A percentile compares a stretch with the other conserved stretches of the same genome.
These are phyloP conservation scores for Penicillium cosmopolitanum DNA, from an alignment of 495 filamentous ascomycete species.

Conservation along the genomic window DNA sequence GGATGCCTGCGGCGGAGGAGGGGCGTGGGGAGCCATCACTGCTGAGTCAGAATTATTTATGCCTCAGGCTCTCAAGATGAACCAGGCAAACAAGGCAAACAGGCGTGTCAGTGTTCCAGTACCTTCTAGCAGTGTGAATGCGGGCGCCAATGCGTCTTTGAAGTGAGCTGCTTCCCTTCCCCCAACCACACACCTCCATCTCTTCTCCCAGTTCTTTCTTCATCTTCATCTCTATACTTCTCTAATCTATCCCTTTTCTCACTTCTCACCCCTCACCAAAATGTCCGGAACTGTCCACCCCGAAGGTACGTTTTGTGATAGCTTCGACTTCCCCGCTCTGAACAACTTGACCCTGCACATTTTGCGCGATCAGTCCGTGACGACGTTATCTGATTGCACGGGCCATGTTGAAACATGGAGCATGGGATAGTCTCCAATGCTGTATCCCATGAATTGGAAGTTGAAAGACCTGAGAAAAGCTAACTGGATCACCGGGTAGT, in stretches of 20 bases:
- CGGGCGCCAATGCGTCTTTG: conserved; percentile 4
- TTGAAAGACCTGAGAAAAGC: conserved; percentile 23
- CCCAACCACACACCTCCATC: conserved; percentile 3
- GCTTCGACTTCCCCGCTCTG: conserved; percentile 44
- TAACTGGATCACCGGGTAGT: conserved; percentile 54
- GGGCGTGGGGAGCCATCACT: too few relatives aligned
- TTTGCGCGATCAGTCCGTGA: conserved; percentile 22
- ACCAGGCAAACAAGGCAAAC: conserved; percentile 35
- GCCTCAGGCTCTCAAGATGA: conserved; percentile 20
- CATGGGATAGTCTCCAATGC: conserved; percentile 3
- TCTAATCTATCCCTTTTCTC: conserved; percentile 19
- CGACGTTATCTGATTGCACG: conserved; percentile 18
- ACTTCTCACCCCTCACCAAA: conserved; percentile 14
- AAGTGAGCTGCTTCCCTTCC: conserved; percentile 4
- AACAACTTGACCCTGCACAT: conserved; percentile 28
- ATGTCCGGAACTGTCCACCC: conserved; percentile 42
- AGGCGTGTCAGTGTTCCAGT: background rate
- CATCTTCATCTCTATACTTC: conserved; percentile 21
- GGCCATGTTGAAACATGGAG: conserved; percentile 1
- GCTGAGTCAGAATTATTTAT: too few relatives aligned
- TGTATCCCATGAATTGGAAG: conserved; percentile 4
- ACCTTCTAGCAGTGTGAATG: conserved; percentile 4
- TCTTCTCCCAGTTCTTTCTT: conserved; percentile 14
- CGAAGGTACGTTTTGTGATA: conserved; percentile 43
- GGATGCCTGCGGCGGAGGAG: conserved; percentile 7